Conservation (phyloP, 257 asterid genomes). For the Petrea volubilis region DNA sequence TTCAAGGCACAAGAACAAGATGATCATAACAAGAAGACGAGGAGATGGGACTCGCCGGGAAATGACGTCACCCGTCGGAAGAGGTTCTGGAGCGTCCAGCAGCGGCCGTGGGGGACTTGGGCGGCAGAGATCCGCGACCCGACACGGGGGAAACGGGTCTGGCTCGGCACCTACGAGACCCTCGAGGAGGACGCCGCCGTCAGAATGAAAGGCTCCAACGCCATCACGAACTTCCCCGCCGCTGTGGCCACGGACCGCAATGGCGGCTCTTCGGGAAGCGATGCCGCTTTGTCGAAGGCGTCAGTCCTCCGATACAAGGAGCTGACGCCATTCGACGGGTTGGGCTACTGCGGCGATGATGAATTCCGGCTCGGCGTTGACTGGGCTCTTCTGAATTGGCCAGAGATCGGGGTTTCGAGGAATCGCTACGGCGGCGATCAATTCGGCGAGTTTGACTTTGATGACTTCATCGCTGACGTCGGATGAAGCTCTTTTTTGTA, state of each 20-base stretch:
- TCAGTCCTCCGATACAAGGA: constrained; percentile 50
- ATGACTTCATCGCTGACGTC: constrained; percentile 34
- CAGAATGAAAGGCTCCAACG: constrained; percentile 57
- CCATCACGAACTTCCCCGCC: constrained; percentile 66
- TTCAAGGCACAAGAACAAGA: background rate
- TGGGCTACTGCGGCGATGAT: background rate
- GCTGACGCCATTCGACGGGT: constrained; percentile 26
- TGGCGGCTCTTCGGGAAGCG: background rate
- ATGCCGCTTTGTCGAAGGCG: constrained; percentile 46
- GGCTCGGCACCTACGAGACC: constrained; percentile 84
- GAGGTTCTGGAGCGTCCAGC: constrained; percentile 76
- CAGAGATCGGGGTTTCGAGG: constrained; percentile 33
- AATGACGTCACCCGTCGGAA: constrained; percentile 39
- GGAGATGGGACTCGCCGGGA: constrained; percentile 18
- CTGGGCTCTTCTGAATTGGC: constrained; percentile 42
- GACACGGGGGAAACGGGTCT: constrained; percentile 62
- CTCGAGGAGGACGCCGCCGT: constrained; percentile 88
- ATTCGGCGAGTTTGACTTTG: constrained; percentile 78
- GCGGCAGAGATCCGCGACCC: constrained; percentile 95
- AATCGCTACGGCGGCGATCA: constrained; percentile 39
- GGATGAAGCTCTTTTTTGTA: background rate
- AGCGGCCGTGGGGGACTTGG: constrained; percentile 91
- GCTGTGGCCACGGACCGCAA: background rate
- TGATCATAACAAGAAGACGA: background rate
- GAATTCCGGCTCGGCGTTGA: constrained; percentile 43